Evolutionary conservation across 73 alveolate genomes (phyloP), one percentile per base, ranked within the genome.

Genomic region (Effrenium voratum): DNA sequence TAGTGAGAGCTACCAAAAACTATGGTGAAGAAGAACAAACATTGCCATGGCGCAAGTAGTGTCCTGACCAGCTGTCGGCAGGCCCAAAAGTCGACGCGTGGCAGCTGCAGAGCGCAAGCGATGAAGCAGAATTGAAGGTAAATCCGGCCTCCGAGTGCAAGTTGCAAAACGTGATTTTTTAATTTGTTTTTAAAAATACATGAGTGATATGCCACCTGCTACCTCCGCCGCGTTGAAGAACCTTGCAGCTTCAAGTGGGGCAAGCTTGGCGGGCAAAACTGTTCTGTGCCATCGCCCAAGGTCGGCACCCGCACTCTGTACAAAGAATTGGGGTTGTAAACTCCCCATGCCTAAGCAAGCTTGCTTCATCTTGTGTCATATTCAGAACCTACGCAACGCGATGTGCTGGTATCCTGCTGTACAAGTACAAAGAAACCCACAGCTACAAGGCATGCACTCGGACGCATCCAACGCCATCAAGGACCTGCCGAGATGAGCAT

Each of bases 331-430:
- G 87, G 87, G 28, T 77, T 77, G 87, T 77, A 77, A 43, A 77
- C 87, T 77, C 87, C 87, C 87, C 40, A 24, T 6, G 87, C 87
- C 87, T n/a, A n/a, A n/a, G n/a, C n/a, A n/a, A n/a, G n/a, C n/a
- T 73, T 50, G 79, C 38, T 22, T 34, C 79, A 36, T 73, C 40
- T 50, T 3, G 52, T 8, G 1, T 15, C n/a, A 5, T 12, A 5
- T 40, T 73, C 13, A 32, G 13, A 22, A 72, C 8, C 52, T n/a
- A 2, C 83, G n/a, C n/a, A n/a, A n/a, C n/a, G n/a, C n/a, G n/a
- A n/a, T n/a, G n/a, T n/a, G n/a, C n/a, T n/a, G n/a, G 24, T n/a
- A 36, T 50, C 40, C 46, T 36, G 5, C 40, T 36, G 13, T 36
- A 73, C 30, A 12, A 73, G n/a, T 28, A 73, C 8, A 73, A 57